Conservation (phyloP, 768 basidiomycete species). For the Exidia glandulosa region DNA sequence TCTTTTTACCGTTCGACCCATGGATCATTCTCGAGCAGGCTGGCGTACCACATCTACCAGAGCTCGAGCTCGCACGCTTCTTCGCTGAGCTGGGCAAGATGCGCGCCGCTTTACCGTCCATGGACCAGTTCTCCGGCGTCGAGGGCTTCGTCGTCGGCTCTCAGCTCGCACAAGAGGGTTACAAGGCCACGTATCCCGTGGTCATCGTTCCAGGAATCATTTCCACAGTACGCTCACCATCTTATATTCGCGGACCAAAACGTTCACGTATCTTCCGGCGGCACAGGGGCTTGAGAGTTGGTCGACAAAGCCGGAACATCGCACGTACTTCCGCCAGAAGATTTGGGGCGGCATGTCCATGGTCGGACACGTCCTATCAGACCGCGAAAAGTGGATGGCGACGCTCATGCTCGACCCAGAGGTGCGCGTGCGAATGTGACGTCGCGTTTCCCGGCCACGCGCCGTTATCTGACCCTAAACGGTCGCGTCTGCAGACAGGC, state of each 20-base stretch:
- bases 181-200: conserved; percentile 61
- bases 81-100: neutral
- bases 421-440: too few species aligned
- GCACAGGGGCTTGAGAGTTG: conserved; percentile 78
- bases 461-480: conserved; percentile 5
- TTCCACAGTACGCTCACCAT: conserved; percentile 50
- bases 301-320: conserved; percentile 78
- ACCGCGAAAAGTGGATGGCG: conserved; percentile 80
- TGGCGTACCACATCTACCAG: neutral
- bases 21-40: neutral
- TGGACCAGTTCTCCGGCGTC: conserved; percentile 9
- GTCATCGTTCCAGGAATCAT: conserved; percentile 85
- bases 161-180: conserved; percentile 13
- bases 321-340: conserved; percentile 86
- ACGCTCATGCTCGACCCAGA: conserved; percentile 85
- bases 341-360: conserved; percentile 44
- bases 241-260: neutral
- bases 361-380: conserved; percentile 74
- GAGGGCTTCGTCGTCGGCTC: conserved; percentile 17
- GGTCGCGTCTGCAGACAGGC: conserved; percentile 20
- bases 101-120: conserved; percentile 9
- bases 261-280: neutral
- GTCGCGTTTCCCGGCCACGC: neutral
- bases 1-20: neutral
- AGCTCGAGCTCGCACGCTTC: neutral